Percentiles rank a stretch among this genome's conserved stretches.
These are phyloP conservation scores for Xerocomus amazonicus DNA, from an alignment of 1,284 basidiomycete genomes.

Conservation along the genomic window DNA sequence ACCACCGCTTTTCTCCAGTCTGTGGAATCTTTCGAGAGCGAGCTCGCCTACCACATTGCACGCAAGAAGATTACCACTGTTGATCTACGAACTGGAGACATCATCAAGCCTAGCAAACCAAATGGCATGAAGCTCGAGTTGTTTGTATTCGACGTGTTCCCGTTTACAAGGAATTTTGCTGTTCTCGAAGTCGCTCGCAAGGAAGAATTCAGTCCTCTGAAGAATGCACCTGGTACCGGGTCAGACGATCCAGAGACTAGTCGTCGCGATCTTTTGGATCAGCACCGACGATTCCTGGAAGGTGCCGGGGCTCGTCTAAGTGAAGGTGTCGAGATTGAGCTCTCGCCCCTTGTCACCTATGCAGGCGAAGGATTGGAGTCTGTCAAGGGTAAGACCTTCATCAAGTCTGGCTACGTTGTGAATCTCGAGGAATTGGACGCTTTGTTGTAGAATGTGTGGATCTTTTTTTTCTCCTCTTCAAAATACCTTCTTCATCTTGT, in stretches of 20 bases:
- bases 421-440: constrained; percentile 50
- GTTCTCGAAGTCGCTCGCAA: constrained; percentile 87
- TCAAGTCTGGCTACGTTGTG: constrained; percentile 53
- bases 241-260: constrained; percentile 93
- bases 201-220: constrained; percentile 95
- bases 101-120: constrained; percentile 80
- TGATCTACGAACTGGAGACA: constrained; percentile 60
- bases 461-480: constrained; percentile 30
- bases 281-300: constrained; percentile 85
- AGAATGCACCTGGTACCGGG: constrained; percentile 95
- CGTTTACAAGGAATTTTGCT: constrained; percentile 79
- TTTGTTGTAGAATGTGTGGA: constrained; percentile 31
- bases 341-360: constrained; percentile 87
- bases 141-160: constrained; percentile 99
- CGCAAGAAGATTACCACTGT: constrained; percentile 95
- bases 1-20: constrained; percentile 81
- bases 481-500: constrained; percentile 18
- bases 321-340: constrained; percentile 79
- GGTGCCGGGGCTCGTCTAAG: constrained; percentile 72
- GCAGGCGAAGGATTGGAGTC: constrained; percentile 87
- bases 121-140: constrained; percentile 99
- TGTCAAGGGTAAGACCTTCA: constrained; percentile 76
- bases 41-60: constrained; percentile 97
- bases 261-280: constrained; percentile 84
- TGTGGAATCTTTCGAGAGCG: constrained; percentile 80